These are phyloP conservation scores for Nymphaea thermarum DNA, from an alignment of 164 flowering plant genomes.

Conservation along the genomic window DNA sequence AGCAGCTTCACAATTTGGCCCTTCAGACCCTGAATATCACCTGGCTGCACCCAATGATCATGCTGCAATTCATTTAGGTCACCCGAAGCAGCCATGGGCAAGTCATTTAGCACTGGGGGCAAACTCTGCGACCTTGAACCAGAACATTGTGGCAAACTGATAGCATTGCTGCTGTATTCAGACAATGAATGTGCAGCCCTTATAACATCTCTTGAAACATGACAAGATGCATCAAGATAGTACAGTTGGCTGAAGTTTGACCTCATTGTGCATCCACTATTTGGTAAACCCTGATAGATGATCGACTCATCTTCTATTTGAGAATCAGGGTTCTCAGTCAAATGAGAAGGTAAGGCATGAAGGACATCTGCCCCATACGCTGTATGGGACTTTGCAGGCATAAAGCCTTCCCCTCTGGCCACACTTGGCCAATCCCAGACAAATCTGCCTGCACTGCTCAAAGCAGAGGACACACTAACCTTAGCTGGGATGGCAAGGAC, in stretches of 20 bases:
- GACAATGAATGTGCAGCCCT: conserved; percentile 40
- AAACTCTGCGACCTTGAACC: conserved; percentile 42
- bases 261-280: conserved; percentile 15
- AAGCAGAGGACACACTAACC: conserved; percentile 79
- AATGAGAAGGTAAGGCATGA: not conserved
- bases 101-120: conserved; percentile 44
- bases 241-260: conserved; percentile 13
- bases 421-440: conserved; percentile 97
- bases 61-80: conserved; percentile 24
- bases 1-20: conserved; percentile 66
- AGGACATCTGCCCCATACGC: conserved; percentile 14
- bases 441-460: conserved; percentile 78
- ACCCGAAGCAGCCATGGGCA: conserved; percentile 12
- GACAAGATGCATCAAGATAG: conserved; percentile 20
- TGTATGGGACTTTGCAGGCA: conserved; percentile 35
- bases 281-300: conserved; percentile 48
- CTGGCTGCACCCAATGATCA: conserved; percentile 68
- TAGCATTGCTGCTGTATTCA: conserved; percentile 26
- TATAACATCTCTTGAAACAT: conserved; percentile 27
- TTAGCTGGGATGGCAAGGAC: conserved; percentile 82
- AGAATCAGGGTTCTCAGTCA: conserved; percentile 10
- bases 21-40: conserved; percentile 73
- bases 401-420: conserved; percentile 88
- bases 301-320: conserved; percentile 78
- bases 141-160: conserved; percentile 25